Evolutionary conservation across 2,329 filamentous ascomycete genomes (phyloP), one percentile per base, ranked within the genome.

Genomic region (Ophiostoma sp.): DNA sequence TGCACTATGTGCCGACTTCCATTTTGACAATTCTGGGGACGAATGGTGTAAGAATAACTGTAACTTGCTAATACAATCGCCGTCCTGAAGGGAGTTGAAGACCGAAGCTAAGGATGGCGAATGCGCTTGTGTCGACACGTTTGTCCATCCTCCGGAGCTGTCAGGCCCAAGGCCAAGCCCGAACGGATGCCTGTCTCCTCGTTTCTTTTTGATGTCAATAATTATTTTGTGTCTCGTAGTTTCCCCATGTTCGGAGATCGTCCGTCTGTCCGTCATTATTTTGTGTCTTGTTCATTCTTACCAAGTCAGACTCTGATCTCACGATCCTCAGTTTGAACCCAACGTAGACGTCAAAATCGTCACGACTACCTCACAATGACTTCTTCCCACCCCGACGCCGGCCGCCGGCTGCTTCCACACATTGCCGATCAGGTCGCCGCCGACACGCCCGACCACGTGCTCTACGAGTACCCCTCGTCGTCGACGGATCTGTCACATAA

Each of bases 401-500:
- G 72, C n/a, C 25, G 15, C 3, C 48, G 72, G 17, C 48, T 74
- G 8, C 63, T 71, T 3, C 72, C 72, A 2, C 48, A 74, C n/a
- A 70, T 74, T 15, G 39, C 68, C 12, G 72, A 74, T 45, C 48
- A 69, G 25, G 19, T 52, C 6, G 69, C 72, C 2, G 61, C 36
- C 9, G 69, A 69, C 1, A 64, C 70, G 12, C 72, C 72, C 0
- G 19, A 59, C 6, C 69, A 36, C 7, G 52, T 72, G 11, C 52
- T 74, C 1, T 74, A 72, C 31, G 69, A 74, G 42, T 55, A 74
- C 11, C 74, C 74, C 1, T n/a, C 59, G 12, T 73, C 75, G 2
- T n/a, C 39, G 25, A 19, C 36, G 4, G 70, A 76, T 4, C 7
- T 66, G 17, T 55, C 66, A 15, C 64, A 73, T 15, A 55, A 52